Evolutionary conservation across 371 early-diverging fungal species (phyloP).

Genomic region (Blakeslea trispora): DNA sequence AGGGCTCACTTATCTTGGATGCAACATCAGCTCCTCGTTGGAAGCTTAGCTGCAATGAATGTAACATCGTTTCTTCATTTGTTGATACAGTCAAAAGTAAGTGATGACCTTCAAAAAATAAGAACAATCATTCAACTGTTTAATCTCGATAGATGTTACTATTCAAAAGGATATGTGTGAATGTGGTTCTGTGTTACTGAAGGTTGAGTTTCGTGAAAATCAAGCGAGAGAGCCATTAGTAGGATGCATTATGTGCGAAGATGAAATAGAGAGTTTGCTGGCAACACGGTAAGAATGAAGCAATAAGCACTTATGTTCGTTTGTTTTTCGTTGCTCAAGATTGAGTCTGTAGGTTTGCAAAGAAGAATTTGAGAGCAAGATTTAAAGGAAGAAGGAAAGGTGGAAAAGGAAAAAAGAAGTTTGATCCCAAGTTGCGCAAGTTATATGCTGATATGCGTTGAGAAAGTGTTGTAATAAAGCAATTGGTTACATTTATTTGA

Average conservation of each 20-base stretch:
- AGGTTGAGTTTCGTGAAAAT: slow-evolving; percentile 53
- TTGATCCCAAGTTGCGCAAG: slow-evolving; percentile 23
- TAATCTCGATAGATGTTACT: slow-evolving; percentile 32
- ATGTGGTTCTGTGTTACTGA: slow-evolving; percentile 41
- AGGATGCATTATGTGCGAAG: slow-evolving; percentile 55
- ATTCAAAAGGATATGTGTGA: slow-evolving; percentile 39
- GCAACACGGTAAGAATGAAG: slow-evolving; percentile 33
- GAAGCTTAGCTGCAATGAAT: slow-evolving; percentile 56
- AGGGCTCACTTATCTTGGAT: slow-evolving; percentile 50
- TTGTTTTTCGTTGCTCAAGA: not conserved
- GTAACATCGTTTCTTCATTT: slow-evolving; percentile 51
- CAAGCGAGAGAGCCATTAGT: slow-evolving; percentile 38
- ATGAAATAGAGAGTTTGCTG: slow-evolving; percentile 44
- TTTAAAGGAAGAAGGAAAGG: slow-evolving; percentile 15
- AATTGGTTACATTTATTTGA: not conserved
- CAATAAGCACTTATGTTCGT: not conserved
- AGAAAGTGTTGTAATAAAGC: slow-evolving; percentile 4
- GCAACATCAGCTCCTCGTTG: slow-evolving; percentile 57
- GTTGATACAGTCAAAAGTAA: slow-evolving; percentile 48
- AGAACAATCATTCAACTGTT: not conserved
- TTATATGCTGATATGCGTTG: slow-evolving; percentile 29
- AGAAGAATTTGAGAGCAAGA: slow-evolving; percentile 19
- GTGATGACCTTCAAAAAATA: not conserved
- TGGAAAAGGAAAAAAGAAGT: slow-evolving; percentile 20
- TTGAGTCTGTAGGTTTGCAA: slow-evolving; percentile 19